A percentile compares a stretch with the other conserved stretches of the same genome.
Evolutionary conservation across 208 protist species (phyloP).

Genomic region (Leishmania lainsoni): DNA sequence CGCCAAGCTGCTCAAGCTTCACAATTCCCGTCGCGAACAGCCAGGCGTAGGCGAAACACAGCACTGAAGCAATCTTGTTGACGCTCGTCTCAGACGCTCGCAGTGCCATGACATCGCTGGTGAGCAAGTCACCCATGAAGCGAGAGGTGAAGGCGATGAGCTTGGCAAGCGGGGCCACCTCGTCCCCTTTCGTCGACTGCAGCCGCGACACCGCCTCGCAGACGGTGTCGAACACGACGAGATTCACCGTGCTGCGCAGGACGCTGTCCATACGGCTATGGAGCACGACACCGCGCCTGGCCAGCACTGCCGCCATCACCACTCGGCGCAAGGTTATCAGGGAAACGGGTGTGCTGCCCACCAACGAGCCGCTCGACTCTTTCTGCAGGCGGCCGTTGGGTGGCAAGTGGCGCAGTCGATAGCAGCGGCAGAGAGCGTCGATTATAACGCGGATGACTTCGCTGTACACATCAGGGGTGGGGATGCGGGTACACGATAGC

Average conservation of each 20-base stretch:
- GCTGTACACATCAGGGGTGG: conserved; percentile 63
- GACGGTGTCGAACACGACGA: conserved; percentile 87
- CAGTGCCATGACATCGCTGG: conserved; percentile 69
- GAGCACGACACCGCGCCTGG: too few relatives aligned
- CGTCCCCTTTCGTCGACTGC: conserved; percentile 48
- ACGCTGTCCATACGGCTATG: conserved; percentile 67
- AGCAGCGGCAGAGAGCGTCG: conserved; percentile 60
- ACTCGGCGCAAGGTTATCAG: conserved; percentile 50
- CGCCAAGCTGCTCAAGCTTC: conserved; percentile 76
- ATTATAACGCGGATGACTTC: conserved; percentile 70
- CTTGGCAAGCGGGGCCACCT: conserved; percentile 59
- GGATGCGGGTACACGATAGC: conserved; percentile 71
- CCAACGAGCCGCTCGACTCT: conserved; percentile 26
- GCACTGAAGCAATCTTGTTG: conserved; percentile 61
- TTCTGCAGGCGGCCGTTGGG: conserved; percentile 73
- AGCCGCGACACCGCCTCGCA: conserved; percentile 79
- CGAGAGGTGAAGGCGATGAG: conserved; percentile 75
- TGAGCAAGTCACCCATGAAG: conserved; percentile 63
- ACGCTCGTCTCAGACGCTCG: conserved; percentile 78
- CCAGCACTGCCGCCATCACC: conserved; percentile 43
- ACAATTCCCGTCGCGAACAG: conserved; percentile 70
- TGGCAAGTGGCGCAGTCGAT: conserved; percentile 81
- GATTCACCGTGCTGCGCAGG: conserved; percentile 79
- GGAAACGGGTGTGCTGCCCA: conserved; percentile 12
- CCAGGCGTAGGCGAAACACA: conserved; percentile 82